These are phyloP conservation scores for Lachnellula subtilissima DNA, from an alignment of 2,329 filamentous ascomycete genomes.

Conservation along the genomic window DNA sequence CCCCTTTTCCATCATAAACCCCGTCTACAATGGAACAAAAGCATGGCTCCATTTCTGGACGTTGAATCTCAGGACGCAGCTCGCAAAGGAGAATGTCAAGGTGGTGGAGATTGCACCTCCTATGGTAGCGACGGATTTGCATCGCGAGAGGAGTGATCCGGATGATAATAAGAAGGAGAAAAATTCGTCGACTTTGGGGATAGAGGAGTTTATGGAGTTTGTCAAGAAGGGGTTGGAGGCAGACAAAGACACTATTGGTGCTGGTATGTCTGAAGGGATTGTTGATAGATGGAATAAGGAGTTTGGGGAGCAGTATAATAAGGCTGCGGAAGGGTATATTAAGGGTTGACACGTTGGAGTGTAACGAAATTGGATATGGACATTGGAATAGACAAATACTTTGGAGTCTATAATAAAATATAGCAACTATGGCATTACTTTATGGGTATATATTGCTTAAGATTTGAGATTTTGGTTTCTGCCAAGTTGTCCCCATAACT, in stretches of 20 bases:
- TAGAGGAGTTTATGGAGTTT: slow-evolving; percentile 52
- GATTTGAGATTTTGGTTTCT: neutral
- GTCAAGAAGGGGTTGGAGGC: slow-evolving; percentile 40
- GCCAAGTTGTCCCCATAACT: neutral
- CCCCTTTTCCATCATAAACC: slow-evolving; percentile 50
- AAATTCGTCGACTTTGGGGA: slow-evolving; percentile 40
- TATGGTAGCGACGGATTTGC: slow-evolving; percentile 49
- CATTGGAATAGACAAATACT: too few species aligned
- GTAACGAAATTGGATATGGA: too few species aligned
- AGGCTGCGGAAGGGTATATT: slow-evolving; percentile 4
- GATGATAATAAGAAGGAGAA: slow-evolving; percentile 56
- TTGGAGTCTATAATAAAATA: too few species aligned
- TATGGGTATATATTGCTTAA: neutral
- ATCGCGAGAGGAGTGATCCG: slow-evolving; percentile 50
- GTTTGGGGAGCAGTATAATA: slow-evolving; percentile 43
- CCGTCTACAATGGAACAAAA: slow-evolving; percentile 56
- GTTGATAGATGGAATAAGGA: slow-evolving; percentile 22
- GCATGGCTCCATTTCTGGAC: slow-evolving; percentile 53
- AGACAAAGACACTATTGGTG: slow-evolving; percentile 45
- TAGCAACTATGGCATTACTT: too few species aligned
- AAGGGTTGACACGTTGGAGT: too few species aligned
- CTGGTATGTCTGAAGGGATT: slow-evolving; percentile 32
- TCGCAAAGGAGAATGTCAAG: slow-evolving; percentile 37
- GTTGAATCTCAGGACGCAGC: slow-evolving; percentile 49
- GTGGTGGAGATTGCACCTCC: slow-evolving; percentile 54